Evolutionary conservation across 495 filamentous ascomycete species (phyloP), one percentile per base, ranked within the genome.

Genomic region (Letharia columbiana): DNA sequence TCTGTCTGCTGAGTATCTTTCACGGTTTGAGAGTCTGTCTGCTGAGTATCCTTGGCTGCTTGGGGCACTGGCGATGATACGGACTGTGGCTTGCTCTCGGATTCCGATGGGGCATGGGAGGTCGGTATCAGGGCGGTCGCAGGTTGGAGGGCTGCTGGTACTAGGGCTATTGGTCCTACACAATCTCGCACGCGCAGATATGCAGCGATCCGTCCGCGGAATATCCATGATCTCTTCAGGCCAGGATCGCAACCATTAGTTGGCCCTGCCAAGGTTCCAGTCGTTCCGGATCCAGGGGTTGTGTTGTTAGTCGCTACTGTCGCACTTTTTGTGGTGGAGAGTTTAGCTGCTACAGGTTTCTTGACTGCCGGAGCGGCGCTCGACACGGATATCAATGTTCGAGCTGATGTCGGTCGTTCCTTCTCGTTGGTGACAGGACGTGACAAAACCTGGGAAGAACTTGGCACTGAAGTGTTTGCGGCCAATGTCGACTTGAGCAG

Each of bases 221-320:
- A 2, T n/a, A 50, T 50, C n/a, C 47, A 23, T 12, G 47, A 50
- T 50, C 47, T 50, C n/a, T 50, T 50, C 3, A 10, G 23, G 23
- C 1, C 8, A 23, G 1, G 1, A 4, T 1, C 18, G 4, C 4
- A 5, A 28, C 47, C 28, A 9, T 3, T 5, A 1, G n/a, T 0
- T 13, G 5, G 23, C 23, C 11, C 50, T 4, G 50, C 23, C 12
- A 15, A 54, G 28, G 20, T 28, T 12, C 49, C 49, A 52, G 8
- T 28, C 49, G 1, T 12, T 52, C n/a, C 49, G 3, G n/a, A 5
- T 13, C 9, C n/a, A 1, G n/a, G 1, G 49, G n/a, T 13, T 28
- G 49, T 23, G 49, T 28, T 4, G 23, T 54, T 33, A 3, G 28
- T 54, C 50, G 28, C 12, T 54, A 7, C 12, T 9, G 28, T 13